Conservation (phyloP, 2,329 filamentous ascomycete genomes). For the Colletotrichum abscissum region DNA sequence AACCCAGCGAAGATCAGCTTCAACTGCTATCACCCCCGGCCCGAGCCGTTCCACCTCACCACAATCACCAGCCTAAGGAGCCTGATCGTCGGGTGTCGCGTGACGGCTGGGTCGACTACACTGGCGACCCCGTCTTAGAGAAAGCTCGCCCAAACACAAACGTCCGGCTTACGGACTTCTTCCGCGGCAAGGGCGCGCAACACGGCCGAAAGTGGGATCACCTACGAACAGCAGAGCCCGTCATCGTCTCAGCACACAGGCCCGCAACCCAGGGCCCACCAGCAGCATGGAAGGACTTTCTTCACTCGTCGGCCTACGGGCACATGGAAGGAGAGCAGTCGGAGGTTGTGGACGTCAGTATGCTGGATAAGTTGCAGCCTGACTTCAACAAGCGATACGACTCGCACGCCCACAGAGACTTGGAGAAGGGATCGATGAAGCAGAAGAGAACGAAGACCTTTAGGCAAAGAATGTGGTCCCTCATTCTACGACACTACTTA, state of each 20-base stretch:
- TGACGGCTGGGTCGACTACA: slow-evolving; percentile 59
- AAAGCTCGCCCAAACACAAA: slow-evolving; percentile 47
- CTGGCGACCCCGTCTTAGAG: slow-evolving; percentile 49
- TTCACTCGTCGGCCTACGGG: slow-evolving; percentile 65
- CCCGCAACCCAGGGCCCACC: slow-evolving; percentile 53
- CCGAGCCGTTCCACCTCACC: slow-evolving; percentile 51
- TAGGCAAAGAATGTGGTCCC: slow-evolving; percentile 71
- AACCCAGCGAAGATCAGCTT: slow-evolving; percentile 51
- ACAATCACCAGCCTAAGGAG: slow-evolving; percentile 54
- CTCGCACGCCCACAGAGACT: slow-evolving; percentile 43
- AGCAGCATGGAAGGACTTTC: slow-evolving; percentile 63
- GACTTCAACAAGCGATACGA: slow-evolving; percentile 55
- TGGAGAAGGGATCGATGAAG: slow-evolving; percentile 38
- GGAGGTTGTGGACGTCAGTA: slow-evolving; percentile 58
- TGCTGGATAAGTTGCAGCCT: slow-evolving; percentile 59
- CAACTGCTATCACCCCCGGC: slow-evolving; percentile 51
- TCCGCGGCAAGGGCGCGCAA: slow-evolving; percentile 58
- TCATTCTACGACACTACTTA: slow-evolving; percentile 82
- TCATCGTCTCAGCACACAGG: slow-evolving; percentile 64
- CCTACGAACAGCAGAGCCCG: slow-evolving; percentile 67
- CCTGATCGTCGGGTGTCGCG: slow-evolving; percentile 56
- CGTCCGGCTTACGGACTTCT: slow-evolving; percentile 56
- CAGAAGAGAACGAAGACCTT: slow-evolving; percentile 46
- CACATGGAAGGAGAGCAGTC: slow-evolving; percentile 59
- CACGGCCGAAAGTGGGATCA: slow-evolving; percentile 70